phyloP scores from a whole-genome alignment of 2,329 filamentous ascomycete genomes.

The Trichoderma sp. region DNA sequence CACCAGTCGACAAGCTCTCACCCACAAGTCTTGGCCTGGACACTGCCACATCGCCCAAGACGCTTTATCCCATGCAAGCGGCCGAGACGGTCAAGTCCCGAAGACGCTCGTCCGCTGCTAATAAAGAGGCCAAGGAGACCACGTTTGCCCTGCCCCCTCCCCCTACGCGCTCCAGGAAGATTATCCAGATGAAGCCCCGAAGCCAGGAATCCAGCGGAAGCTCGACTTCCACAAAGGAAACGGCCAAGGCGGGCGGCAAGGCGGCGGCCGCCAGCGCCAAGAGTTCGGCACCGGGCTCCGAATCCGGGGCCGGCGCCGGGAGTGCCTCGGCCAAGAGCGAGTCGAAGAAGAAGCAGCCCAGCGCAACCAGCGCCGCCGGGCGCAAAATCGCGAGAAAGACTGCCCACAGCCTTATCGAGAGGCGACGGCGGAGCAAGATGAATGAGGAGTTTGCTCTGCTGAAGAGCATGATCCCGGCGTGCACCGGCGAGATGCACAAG shows the following conservation, averaged over 20 bases:
- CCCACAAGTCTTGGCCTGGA: constrained; percentile 31
- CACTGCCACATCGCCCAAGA: constrained; percentile 34
- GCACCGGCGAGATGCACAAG: constrained; percentile 98
- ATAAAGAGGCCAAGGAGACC: constrained; percentile 54
- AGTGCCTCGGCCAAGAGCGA: constrained; percentile 34
- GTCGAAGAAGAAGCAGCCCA: constrained; percentile 76
- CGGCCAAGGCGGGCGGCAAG: constrained; percentile 34
- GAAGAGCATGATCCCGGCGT: constrained; percentile 95
- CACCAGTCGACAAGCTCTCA: constrained; percentile 41
- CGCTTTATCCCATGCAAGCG: constrained; percentile 52
- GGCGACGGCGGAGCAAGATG: constrained; percentile 91
- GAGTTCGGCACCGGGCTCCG: constrained; percentile 26
- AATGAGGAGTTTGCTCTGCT: constrained; percentile 95
- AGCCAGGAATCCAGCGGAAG: constrained; percentile 44
- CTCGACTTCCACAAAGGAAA: constrained; percentile 35
- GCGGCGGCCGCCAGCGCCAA: constrained; percentile 32
- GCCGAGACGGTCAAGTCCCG: constrained; percentile 59
- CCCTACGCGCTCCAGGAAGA: constrained; percentile 88
- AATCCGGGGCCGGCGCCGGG: constrained; percentile 32
- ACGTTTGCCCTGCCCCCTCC: constrained; percentile 85
- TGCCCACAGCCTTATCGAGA: constrained; percentile 92
- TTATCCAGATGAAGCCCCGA: constrained; percentile 93
- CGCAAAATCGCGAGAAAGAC: constrained; percentile 95
- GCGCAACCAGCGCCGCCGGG: constrained; percentile 79
- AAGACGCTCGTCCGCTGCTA: constrained; percentile 54